Evolutionary conservation across 1,139 yeast genomes (phyloP), one percentile per base, ranked within the genome.

Genomic region (Geotrichum europaeum): DNA sequence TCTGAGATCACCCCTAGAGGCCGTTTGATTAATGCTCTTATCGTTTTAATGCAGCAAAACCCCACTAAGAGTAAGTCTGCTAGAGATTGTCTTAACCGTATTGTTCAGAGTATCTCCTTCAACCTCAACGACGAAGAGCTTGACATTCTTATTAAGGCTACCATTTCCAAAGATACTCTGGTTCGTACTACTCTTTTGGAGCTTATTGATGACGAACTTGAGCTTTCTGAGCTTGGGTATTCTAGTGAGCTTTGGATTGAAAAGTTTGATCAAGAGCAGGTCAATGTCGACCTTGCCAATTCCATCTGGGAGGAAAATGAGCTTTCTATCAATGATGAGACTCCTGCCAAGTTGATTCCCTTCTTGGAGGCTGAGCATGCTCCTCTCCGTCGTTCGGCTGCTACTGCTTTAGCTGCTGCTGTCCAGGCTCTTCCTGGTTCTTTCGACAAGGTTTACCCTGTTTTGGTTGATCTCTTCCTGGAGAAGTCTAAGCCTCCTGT

Each of bases 281-380:
- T 79, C 28, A 84, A 85, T 62, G 80, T 85, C 18, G 86, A 84
- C 52, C 69, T 87, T 40, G 97, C 98, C 0, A 75, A 76, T 32
- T 86, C 94, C 2, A 87, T 95, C 62, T 95, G 97, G 97, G 81
- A 82, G 40, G 97, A 91, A 66, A 89, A 85, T 69, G 79, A 78
- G 1, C 58, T 74, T 83, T 51, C 65, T 69, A 3, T 87, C 76
- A 70, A 79, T 87, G 64, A 82, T 78, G 60, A 79, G 51, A 61
- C 60, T 51, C 69, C 63, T 57, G 56, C 50, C 54, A 66, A 60
- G 63, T 67, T 63, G 9, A 52, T 68, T 10, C 52, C 60, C 12
- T 65, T 63, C 51, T 59, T 67, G 50, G 66, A 63, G 2, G 60
- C 68, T 6, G 65, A 60, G 22, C 60, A 65, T 43, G 58, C 60